Evolutionary conservation across 2,329 filamentous ascomycete species (phyloP), one percentile per base, ranked within the genome.

Genomic region (Verticillium zaregamsianum): DNA sequence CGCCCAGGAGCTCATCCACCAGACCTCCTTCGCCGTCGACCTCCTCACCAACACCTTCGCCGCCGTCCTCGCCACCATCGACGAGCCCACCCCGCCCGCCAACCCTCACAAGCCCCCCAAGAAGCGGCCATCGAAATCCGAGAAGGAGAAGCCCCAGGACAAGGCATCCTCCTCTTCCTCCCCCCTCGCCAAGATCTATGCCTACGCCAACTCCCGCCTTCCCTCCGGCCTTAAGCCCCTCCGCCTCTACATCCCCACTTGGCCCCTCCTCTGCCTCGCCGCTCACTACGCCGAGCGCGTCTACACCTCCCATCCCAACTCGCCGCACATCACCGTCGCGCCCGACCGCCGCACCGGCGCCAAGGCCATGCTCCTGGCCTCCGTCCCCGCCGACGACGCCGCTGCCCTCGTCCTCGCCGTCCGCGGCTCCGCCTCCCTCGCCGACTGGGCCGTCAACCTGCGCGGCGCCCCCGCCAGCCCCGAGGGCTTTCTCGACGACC

Each of bases 381-480:
- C 89, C 0, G 82, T 93, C 0, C 86, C 91, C 1, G 86, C 93
- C 71, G 91, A 95, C 69, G 82, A 91, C 68, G 87, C 89, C 77
- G 86, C 91, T 70, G 88, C 89, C 20, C 89, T 96, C 61, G 89
- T 96, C 12, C 91, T 96, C 69, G 91, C 92, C 15, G 91, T 96
- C 64, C 86, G 92, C 23, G 92, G 92, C 23, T 92, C 88, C 0
- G 86, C 91, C 28, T 90, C 86, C 7, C 90, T 95, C 67, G 87
- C 90, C 78, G 92, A 96, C 75, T 96, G 92, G 92, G 85, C 90
- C 2, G 90, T 95, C 55, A 96, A 96, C 72, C 82, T 95, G 60
- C 86, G 90, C 58, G 85, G 85, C 1, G 86, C 83, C 0, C 91
- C 91, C 0, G 80, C 83, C 0, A 80, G 86, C 1, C 91, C 92